Evolutionary conservation across 306 rosid species (phyloP).

Genomic region (Castanea mollissima): DNA sequence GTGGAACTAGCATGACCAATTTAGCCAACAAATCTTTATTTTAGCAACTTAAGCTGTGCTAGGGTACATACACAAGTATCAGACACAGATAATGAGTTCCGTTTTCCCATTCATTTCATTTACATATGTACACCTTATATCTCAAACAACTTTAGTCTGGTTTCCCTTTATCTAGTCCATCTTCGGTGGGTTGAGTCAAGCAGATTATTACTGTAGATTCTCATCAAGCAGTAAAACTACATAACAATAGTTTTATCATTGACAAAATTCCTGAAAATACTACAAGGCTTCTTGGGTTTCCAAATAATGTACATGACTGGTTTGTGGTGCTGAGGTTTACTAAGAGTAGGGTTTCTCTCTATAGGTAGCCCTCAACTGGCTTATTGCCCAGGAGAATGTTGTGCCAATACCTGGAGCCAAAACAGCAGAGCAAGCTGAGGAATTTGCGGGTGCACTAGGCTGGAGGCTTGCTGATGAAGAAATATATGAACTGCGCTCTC

Average conservation of each 20-base stretch:
- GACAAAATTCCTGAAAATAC: background rate
- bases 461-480: conserved; percentile 77
- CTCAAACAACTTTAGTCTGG: background rate
- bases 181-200: background rate
- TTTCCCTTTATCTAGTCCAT: background rate
- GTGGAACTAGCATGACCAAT: background rate
- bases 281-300: background rate
- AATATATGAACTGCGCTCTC: conserved; percentile 56
- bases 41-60: background rate
- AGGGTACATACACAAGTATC: background rate
- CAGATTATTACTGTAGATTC: too few relatives aligned
- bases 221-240: too few relatives aligned
- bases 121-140: background rate
- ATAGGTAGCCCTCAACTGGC: conserved; percentile 86
- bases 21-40: background rate
- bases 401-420: conserved; percentile 97
- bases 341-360: background rate
- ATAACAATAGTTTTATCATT: background rate
- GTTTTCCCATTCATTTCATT: background rate
- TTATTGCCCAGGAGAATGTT: conserved; percentile 75
- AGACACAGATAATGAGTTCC: background rate
- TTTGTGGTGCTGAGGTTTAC: background rate
- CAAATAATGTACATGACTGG: background rate
- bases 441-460: conserved; percentile 79
- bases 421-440: conserved; percentile 75